These are phyloP conservation scores for Nannochloropsis salina DNA, from an alignment of 108 stramenopile genomes.

Conservation along the genomic window DNA sequence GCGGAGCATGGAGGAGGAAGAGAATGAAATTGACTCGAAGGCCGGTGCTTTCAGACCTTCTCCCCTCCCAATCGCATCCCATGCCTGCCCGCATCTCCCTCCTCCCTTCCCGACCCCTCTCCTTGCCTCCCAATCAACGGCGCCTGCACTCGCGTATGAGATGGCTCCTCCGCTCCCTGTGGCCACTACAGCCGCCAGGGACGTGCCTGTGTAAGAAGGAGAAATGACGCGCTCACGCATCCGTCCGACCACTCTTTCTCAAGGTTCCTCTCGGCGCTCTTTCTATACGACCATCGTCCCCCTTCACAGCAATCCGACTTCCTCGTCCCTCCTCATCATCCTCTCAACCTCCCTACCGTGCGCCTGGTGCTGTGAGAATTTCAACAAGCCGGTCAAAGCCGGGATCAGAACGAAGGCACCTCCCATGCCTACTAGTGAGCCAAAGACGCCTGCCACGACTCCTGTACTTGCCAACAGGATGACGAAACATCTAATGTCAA, in stretches of 20 bases:
- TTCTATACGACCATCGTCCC: background rate
- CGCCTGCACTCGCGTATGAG: background rate
- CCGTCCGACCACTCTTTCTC: background rate
- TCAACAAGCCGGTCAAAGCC: background rate
- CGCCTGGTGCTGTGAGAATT: background rate
- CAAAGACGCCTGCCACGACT: background rate
- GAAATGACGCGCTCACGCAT: background rate
- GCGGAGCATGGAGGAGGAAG: background rate
- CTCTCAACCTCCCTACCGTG: background rate
- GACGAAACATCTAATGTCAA: no score
- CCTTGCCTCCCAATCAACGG: background rate
- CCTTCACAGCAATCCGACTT: background rate
- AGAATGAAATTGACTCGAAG: background rate
- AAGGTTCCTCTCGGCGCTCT: no score
- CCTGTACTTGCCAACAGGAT: background rate
- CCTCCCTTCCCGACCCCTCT: background rate
- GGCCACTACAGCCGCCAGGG: conserved; percentile 15
- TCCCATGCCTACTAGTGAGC: conserved; percentile 10
- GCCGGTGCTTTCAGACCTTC: background rate
- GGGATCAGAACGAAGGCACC: conserved; percentile 22
- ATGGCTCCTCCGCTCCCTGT: conserved; percentile 7
- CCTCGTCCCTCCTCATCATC: background rate
- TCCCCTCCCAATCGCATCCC: background rate
- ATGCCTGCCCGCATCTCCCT: background rate
- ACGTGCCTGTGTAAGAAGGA: background rate